Percentiles rank a stretch among this genome's conserved stretches.
These are phyloP conservation scores for Vitis rotundifolia DNA, from an alignment of 164 flowering plant species.

Conservation along the genomic window DNA sequence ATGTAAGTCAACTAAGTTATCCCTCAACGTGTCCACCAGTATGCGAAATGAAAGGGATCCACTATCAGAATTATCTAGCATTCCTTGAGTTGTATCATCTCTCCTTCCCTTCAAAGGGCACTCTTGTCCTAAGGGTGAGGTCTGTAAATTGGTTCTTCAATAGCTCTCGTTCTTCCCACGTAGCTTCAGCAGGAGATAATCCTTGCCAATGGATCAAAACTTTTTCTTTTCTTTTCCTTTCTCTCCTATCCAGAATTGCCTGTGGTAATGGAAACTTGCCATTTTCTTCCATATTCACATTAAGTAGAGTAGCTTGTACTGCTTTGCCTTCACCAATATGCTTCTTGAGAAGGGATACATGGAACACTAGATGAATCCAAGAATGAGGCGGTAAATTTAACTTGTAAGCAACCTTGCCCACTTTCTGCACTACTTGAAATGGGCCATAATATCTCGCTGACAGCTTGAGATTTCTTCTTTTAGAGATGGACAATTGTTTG, in stretches of 20 bases:
- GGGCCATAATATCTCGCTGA: constrained; percentile 14
- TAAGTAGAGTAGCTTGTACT: not conserved
- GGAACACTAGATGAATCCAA: constrained; percentile 1
- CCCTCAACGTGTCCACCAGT: too few relatives aligned
- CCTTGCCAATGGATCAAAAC: not conserved
- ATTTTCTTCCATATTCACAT: too few relatives aligned
- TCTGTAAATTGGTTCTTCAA: not conserved
- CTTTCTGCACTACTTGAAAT: not conserved
- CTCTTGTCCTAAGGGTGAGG: not conserved
- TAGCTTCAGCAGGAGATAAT: not conserved
- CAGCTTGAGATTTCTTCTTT: not conserved
- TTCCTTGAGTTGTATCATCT: too few relatives aligned
- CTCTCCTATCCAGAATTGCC: not conserved
- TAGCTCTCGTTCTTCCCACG: not conserved
- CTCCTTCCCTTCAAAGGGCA: not conserved
- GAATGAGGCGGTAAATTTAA: not conserved
- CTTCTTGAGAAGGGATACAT: constrained; percentile 1
- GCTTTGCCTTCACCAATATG: not conserved
- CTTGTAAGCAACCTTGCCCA: constrained; percentile 15
- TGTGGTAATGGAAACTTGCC: not conserved
- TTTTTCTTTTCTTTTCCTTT: not conserved
- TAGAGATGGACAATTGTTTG: not conserved
- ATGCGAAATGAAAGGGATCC: too few relatives aligned
- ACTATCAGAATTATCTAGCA: too few relatives aligned
- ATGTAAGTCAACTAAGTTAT: too few relatives aligned